Percentiles rank a stretch among this genome's conserved stretches.
phyloP scores from a whole-genome alignment of 768 basidiomycete species.

The Cyclocybe aegerita region DNA sequence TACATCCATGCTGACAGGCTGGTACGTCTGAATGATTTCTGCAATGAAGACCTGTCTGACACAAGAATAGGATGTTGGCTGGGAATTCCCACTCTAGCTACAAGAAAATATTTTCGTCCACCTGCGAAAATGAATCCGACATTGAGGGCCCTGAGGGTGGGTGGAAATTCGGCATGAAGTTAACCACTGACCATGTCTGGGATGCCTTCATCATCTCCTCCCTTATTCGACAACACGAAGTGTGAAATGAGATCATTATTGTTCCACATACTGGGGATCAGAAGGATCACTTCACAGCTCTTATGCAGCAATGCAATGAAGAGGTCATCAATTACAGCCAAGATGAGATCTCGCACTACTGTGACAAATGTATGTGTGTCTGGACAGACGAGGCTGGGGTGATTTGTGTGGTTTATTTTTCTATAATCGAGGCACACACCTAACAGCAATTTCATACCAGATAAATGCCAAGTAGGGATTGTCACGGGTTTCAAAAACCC shows the following conservation, averaged over 20 bases:
- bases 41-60: too few relatives aligned
- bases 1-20: too few relatives aligned
- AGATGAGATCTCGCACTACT: conserved; percentile 25
- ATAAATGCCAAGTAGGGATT: too few relatives aligned
- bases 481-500: too few relatives aligned
- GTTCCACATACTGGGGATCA: conserved; percentile 23
- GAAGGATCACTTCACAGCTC: conserved; percentile 18
- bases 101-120: too few relatives aligned
- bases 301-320: conserved; percentile 22
- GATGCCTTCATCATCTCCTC: conserved; percentile 17
- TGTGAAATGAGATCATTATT: conserved; percentile 4
- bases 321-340: conserved; percentile 22
- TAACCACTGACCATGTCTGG: conserved; percentile 5
- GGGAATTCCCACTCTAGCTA: too few relatives aligned
- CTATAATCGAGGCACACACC: too few relatives aligned
- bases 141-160: conserved; percentile 1
- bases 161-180: conserved; percentile 16
- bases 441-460: too few relatives aligned
- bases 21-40: too few relatives aligned
- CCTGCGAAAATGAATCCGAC: conserved; percentile 6
- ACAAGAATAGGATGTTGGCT: too few relatives aligned
- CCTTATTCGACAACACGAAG: conserved; percentile 19
- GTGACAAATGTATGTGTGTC: conserved; percentile 23
- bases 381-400: too few relatives aligned
- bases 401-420: too few relatives aligned